Evolutionary conservation across 192 early-diverging fungal genomes (phyloP).

Genomic region (Entomortierella parvispora): DNA sequence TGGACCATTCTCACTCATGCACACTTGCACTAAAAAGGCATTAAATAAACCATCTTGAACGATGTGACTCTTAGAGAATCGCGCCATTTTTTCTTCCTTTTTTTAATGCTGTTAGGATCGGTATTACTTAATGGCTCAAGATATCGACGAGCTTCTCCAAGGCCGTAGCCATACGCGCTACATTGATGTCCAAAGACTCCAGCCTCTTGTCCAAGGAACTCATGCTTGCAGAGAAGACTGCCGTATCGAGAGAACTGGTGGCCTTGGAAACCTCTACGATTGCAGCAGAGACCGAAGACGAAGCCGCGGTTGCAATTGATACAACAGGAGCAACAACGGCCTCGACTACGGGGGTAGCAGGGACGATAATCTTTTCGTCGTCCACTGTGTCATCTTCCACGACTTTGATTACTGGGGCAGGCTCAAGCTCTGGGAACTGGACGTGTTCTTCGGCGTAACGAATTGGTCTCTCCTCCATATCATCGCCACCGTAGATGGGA

Average conservation of each 20-base stretch:
- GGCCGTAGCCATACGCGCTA: constrained; percentile 52
- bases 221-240: constrained; percentile 34
- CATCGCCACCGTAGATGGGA: constrained; percentile 49
- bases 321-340: constrained; percentile 1
- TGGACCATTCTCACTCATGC: no score
- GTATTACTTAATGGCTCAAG: constrained; percentile 31
- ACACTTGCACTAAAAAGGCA: neutral
- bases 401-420: neutral
- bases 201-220: constrained; percentile 40
- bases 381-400: constrained; percentile 41
- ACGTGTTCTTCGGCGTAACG: constrained; percentile 48
- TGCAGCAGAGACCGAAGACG: constrained; percentile 24
- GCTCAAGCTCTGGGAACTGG: constrained; percentile 30
- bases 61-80: neutral
- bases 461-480: constrained; percentile 37
- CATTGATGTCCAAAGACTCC: constrained; percentile 52
- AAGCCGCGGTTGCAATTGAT: constrained; percentile 24
- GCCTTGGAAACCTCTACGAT: constrained; percentile 25
- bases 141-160: constrained; percentile 47
- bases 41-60: neutral
- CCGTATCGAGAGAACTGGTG: constrained; percentile 30
- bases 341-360: neutral
- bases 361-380: constrained; percentile 25
- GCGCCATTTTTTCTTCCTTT: neutral
- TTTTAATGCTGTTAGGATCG: no score